These are phyloP conservation scores for Astragalus membranaceus DNA, from an alignment of 306 rosid species.

Conservation along the genomic window DNA sequence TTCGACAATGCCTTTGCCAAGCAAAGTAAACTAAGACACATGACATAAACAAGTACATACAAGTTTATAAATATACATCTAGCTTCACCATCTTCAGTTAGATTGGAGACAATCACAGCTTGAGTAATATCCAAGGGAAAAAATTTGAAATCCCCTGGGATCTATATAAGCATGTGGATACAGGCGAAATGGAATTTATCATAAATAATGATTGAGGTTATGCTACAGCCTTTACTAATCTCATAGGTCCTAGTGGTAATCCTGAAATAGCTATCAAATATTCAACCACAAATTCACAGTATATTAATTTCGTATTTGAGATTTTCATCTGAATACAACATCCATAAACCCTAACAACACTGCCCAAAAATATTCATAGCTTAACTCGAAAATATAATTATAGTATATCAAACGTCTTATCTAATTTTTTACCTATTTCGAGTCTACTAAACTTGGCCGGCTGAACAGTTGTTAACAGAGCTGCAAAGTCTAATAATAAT, in stretches of 20 bases:
- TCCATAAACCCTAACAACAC: background rate
- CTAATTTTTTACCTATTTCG: background rate
- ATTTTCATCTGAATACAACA: no score
- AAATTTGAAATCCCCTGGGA: no score
- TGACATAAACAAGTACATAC: background rate
- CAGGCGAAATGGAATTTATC: background rate
- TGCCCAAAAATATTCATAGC: background rate
- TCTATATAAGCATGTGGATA: background rate
- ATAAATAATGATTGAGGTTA: background rate
- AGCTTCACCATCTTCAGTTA: background rate
- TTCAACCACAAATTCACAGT: background rate
- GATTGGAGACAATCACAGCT: background rate
- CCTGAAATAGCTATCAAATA: slow-evolving; percentile 3
- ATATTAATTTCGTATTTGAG: no score
- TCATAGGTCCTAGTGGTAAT: background rate
- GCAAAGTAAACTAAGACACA: background rate
- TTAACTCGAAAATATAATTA: background rate
- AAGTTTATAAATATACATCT: background rate
- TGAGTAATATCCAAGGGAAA: no score
- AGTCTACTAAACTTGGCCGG: background rate
- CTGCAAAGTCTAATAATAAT: background rate
- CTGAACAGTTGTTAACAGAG: background rate
- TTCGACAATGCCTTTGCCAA: background rate
- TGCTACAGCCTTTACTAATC: background rate
- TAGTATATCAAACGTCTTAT: background rate